Conservation (phyloP, 176 grass and related monocot genomes). For the Carex kokanica region DNA sequence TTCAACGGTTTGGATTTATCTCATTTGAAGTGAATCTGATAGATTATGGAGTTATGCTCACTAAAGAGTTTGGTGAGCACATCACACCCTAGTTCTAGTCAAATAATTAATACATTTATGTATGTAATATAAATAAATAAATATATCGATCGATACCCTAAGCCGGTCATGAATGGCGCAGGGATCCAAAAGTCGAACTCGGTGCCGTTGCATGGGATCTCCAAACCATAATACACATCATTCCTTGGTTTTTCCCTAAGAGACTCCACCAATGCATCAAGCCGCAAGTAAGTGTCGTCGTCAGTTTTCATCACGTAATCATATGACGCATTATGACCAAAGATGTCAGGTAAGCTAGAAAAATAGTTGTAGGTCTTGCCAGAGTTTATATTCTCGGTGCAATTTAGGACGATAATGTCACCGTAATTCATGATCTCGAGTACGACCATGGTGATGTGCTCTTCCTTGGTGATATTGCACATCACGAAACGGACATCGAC, state of each 20-base stretch:
- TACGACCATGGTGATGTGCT: conserved; percentile 38
- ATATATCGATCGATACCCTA: conserved; percentile 41
- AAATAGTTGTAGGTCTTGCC: conserved; percentile 85
- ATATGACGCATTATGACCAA: conserved; percentile 12
- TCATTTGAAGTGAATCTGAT: too few relatives aligned
- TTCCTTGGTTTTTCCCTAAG: conserved; percentile 30
- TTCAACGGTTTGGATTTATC: too few relatives aligned
- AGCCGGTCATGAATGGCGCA: conserved; percentile 76
- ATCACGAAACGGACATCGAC: conserved; percentile 68
- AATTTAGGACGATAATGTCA: conserved; percentile 61
- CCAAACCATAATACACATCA: conserved; percentile 61
- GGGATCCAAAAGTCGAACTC: conserved; percentile 56
- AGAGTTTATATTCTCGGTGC: conserved; percentile 65
- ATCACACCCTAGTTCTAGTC: too few relatives aligned
- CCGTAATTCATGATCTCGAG: conserved; percentile 49
- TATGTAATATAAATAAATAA: background rate
- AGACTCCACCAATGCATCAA: conserved; percentile 35
- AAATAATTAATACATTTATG: background rate
- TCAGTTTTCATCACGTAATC: conserved; percentile 88
- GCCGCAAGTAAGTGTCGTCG: conserved; percentile 72
- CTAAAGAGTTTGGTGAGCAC: too few relatives aligned
- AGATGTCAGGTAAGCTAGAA: conserved; percentile 32
- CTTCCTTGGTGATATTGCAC: conserved; percentile 60
- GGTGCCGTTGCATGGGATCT: conserved; percentile 59
- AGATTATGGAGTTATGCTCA: too few relatives aligned